Conservation (phyloP, 2,329 filamentous ascomycete species). For the Chaetomiaceae sp. region DNA sequence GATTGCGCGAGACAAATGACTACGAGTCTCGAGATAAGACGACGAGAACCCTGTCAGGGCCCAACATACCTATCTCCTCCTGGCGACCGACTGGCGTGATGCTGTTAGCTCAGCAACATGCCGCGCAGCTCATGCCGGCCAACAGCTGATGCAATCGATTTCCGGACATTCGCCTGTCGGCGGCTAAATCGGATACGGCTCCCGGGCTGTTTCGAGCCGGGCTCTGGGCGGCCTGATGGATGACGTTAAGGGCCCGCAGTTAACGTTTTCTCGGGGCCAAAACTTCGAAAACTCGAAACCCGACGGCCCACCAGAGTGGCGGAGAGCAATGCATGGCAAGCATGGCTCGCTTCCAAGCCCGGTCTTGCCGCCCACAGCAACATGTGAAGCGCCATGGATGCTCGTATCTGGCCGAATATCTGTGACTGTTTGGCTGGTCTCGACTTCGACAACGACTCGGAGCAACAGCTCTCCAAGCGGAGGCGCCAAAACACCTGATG, state of each 20-base stretch:
- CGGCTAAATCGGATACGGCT: slow-evolving; percentile 4
- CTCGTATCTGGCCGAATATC: too few species aligned
- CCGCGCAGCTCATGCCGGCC: background rate
- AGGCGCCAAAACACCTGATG: slow-evolving; percentile 6
- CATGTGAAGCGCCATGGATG: too few species aligned
- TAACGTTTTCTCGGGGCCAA: background rate
- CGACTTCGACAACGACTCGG: background rate
- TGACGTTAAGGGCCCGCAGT: slow-evolving; percentile 15
- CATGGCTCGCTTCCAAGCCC: too few species aligned
- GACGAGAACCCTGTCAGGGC: too few species aligned
- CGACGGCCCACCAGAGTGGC: slow-evolving; percentile 15
- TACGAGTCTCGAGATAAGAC: too few species aligned
- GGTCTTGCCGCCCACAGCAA: too few species aligned
- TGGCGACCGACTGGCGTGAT: too few species aligned
- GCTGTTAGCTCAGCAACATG: too few species aligned
- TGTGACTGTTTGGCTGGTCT: background rate
- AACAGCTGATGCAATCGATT: slow-evolving; percentile 1
- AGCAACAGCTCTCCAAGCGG: background rate
- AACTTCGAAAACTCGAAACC: slow-evolving; percentile 13
- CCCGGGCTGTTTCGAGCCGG: background rate
- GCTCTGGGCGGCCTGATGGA: background rate
- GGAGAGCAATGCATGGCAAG: background rate
- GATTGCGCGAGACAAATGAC: too few species aligned
- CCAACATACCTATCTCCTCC: too few species aligned
- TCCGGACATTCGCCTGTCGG: background rate